A percentile compares a stretch with the other conserved stretches of the same genome.
Conservation (phyloP, 805 yeast genomes). For the Candida golubevii region DNA sequence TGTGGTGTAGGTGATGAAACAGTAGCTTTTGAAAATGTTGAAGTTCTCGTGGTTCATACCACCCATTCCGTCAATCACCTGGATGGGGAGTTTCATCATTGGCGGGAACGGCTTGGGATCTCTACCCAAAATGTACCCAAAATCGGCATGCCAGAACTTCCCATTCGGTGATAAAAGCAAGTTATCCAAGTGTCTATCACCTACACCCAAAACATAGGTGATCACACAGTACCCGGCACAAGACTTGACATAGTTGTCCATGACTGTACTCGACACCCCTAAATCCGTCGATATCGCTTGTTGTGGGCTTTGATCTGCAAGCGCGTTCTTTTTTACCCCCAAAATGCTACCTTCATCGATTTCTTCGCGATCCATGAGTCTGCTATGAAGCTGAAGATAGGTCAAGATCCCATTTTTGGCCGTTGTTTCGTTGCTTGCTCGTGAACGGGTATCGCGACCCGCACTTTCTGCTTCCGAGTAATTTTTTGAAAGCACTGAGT, state of each 20-base stretch:
- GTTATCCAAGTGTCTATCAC: conserved; percentile 95
- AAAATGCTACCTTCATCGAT: conserved; percentile 20
- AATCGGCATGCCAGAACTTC: conserved; percentile 97
- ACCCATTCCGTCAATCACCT: conserved; percentile 97
- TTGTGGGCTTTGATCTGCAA: conserved; percentile 37
- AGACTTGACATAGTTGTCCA: conserved; percentile 92
- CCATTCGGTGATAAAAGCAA: conserved; percentile 70
- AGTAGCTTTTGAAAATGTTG: conserved; percentile 81
- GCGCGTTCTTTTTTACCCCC: conserved; percentile 8
- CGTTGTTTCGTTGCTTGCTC: conserved; percentile 7
- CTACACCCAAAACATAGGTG: conserved; percentile 91
- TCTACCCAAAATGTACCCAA: conserved; percentile 92
- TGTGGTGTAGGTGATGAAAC: conserved; percentile 91
- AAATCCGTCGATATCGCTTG: conserved; percentile 36
- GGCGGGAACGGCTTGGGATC: conserved; percentile 99
- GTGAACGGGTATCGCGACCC: conserved; percentile 2
- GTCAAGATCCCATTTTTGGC: conserved; percentile 63
- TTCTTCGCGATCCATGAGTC: conserved; percentile 24
- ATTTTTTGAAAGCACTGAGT: conserved; percentile 55
- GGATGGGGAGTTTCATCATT: conserved; percentile 94
- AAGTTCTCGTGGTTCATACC: conserved; percentile 84
- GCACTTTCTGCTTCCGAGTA: conserved; percentile 10
- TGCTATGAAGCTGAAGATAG: conserved; percentile 58
- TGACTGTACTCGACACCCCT: conserved; percentile 57
- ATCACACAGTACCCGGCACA: conserved; percentile 98